A percentile compares a stretch with the other conserved stretches of the same genome.
These are phyloP conservation scores for Gliomastix tumulicola DNA, from an alignment of 2,329 filamentous ascomycete species.

Conservation along the genomic window DNA sequence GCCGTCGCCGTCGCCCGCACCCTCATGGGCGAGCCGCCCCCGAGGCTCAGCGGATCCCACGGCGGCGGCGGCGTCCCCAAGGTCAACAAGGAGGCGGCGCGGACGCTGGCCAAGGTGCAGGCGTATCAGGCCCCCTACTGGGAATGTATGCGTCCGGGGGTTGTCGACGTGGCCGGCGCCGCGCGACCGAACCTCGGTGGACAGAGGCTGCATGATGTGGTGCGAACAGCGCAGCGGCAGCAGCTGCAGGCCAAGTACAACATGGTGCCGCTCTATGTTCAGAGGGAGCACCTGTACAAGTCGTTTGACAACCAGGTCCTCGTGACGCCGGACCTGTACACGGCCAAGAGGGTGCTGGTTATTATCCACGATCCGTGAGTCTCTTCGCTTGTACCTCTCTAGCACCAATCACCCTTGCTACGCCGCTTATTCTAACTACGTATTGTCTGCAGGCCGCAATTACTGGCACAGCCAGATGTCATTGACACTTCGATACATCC, in stretches of 20 bases:
- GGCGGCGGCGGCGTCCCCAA: no score
- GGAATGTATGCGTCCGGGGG: constrained; percentile 75
- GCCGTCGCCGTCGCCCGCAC: constrained; percentile 87
- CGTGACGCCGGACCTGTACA: constrained; percentile 64
- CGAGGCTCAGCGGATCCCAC: constrained; percentile 47
- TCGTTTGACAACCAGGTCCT: constrained; percentile 84
- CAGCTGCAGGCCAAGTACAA: constrained; percentile 63
- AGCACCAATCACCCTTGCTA: no score
- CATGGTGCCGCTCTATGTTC: constrained; percentile 77
- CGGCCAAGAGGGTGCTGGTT: constrained; percentile 64
- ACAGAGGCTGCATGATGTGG: constrained; percentile 69
- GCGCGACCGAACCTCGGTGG: constrained; percentile 44
- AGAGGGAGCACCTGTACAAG: constrained; percentile 63
- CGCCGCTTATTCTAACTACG: no score
- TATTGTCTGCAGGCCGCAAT: constrained; percentile 60
- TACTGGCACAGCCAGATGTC: constrained; percentile 60
- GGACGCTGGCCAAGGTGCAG: constrained; percentile 51
- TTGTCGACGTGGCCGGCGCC: constrained; percentile 47
- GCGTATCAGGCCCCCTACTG: constrained; percentile 65
- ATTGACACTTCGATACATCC: constrained; percentile 68
- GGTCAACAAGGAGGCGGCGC: constrained; percentile 50
- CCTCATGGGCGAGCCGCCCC: constrained; percentile 90
- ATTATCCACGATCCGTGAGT: constrained; percentile 87
- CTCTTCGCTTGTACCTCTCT: neutral
- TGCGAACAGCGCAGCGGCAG: constrained; percentile 70